Evolutionary conservation across 306 rosid species (phyloP), one percentile per base, ranked within the genome.

Genomic region (Crotalaria pallida): DNA sequence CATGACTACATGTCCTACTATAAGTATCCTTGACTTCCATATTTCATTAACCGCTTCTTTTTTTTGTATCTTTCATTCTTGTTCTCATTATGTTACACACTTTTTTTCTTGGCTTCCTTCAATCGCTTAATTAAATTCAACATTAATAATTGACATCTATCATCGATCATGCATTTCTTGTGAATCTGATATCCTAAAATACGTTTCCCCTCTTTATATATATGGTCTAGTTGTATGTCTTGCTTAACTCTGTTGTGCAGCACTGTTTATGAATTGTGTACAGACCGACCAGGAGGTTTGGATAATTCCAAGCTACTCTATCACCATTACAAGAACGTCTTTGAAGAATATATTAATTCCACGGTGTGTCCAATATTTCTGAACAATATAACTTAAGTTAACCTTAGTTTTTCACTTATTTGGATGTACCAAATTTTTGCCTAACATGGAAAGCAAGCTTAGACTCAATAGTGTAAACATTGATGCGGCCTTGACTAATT

Each of bases 251-350:
- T n/a, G n/a, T n/a, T 62, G 22, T 51, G 53, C 79, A 90, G 93
- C 58, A 84, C 82, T 74, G 89, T 82, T 38, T 84, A 85, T 77
- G 81, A 85, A 63, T 78, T 85, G 85, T 90, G 96, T 69, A 85
- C 93, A 73, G 62, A 77, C 60, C 79, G 31, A 84, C 82, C n/a
- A n/a, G n/a, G 1, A 79, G 24, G 62, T 10, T 1, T 71, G 41
- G 72, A 82, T 74, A 84, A 85, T 70, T 80, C 91, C 22, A 84
- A 81, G 53, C 85, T 81, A 75, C 77, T 90, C n/a, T 90, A 84
- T 48, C 81, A 72, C 65, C 83, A 90, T 57, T 88, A 84, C 60
- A 76, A 79, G 31, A 89, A 79, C 50, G 77, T 85, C 8, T 82
- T 84, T 79, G 94, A 80, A 59, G 94, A 84, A 75, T 88, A 88